Conservation (phyloP, 2,329 filamentous ascomycete genomes). For the Escovopsis weberi region DNA sequence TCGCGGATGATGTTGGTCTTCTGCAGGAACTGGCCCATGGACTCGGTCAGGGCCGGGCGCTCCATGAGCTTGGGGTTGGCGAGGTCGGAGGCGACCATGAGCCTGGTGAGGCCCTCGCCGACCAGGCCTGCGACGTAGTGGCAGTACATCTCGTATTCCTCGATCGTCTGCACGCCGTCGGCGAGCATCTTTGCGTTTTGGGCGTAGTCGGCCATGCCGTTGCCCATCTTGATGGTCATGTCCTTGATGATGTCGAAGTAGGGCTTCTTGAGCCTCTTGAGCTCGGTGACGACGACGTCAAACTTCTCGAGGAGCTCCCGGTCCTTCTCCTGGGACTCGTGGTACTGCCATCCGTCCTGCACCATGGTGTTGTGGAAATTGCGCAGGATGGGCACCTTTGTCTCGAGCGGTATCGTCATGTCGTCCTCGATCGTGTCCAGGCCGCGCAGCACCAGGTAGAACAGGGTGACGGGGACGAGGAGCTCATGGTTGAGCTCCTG, state of each 20-base stretch:
- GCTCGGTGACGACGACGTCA: slow-evolving; percentile 70
- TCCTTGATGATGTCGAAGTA: slow-evolving; percentile 84
- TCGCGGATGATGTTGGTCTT: slow-evolving; percentile 99
- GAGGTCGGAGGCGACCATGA: slow-evolving; percentile 78
- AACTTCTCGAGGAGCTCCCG: slow-evolving; percentile 86
- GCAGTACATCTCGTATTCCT: slow-evolving; percentile 93
- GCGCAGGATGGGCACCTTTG: slow-evolving; percentile 76
- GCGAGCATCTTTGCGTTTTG: slow-evolving; percentile 68
- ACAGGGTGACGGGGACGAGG: slow-evolving; percentile 73
- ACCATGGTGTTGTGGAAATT: slow-evolving; percentile 69
- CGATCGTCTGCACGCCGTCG: slow-evolving; percentile 66
- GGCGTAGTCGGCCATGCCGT: slow-evolving; percentile 95
- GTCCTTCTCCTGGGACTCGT: slow-evolving; percentile 87
- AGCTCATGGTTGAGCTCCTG: slow-evolving; percentile 92
- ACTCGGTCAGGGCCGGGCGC: slow-evolving; percentile 69
- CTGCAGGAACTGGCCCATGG: slow-evolving; percentile 94
- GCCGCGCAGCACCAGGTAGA: slow-evolving; percentile 84
- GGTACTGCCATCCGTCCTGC: slow-evolving; percentile 80
- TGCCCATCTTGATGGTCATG: slow-evolving; percentile 88
- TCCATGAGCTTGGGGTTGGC: slow-evolving; percentile 75
- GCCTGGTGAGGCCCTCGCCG: slow-evolving; percentile 76
- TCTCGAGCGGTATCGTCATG: slow-evolving; percentile 71
- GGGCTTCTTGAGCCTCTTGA: slow-evolving; percentile 70
- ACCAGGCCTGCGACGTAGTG: slow-evolving; percentile 98
- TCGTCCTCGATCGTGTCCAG: slow-evolving; percentile 99